Percentiles rank a stretch among this genome's conserved stretches.
phyloP scores from a whole-genome alignment of 805 yeast genomes.

The Dipodascopsis uninucleata region DNA sequence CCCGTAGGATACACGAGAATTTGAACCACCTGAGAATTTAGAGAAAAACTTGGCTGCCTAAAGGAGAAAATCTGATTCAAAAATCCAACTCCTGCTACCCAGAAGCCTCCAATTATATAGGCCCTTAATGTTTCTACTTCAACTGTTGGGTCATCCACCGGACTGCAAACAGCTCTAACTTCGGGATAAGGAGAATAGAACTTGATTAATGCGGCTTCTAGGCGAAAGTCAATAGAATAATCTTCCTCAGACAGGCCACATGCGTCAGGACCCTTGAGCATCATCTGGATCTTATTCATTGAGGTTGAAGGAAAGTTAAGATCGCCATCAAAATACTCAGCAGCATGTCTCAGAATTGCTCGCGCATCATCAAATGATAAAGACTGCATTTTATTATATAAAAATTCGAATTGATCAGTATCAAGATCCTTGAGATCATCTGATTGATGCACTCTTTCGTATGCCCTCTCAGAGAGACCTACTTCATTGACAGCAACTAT shows the following conservation, averaged over 20 bases:
- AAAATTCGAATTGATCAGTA: constrained; percentile 35
- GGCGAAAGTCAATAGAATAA: constrained; percentile 36
- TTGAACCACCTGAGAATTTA: constrained; percentile 52
- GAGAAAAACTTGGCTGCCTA: constrained; percentile 50
- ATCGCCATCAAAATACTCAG: constrained; percentile 42
- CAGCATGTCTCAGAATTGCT: constrained; percentile 38
- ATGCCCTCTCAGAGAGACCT: no score
- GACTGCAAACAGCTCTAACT: constrained; percentile 39
- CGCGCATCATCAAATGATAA: constrained; percentile 39
- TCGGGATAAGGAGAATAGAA: constrained; percentile 56
- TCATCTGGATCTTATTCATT: constrained; percentile 35
- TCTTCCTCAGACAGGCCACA: neutral
- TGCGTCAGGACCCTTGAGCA: constrained; percentile 33
- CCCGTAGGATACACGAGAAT: constrained; percentile 60
- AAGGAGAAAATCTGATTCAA: constrained; percentile 55
- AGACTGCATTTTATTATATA: constrained; percentile 41
- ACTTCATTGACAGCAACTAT: no score
- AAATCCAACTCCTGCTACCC: constrained; percentile 53
- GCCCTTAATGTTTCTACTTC: constrained; percentile 50
- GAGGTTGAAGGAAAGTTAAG: constrained; percentile 43
- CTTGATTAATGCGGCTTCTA: constrained; percentile 44
- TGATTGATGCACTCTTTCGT: no score
- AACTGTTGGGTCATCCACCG: constrained; percentile 43
- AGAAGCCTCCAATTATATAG: constrained; percentile 47
- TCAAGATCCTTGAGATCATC: no score